phyloP scores from a whole-genome alignment of 345 rosid species.

The Corchorus capsularis region DNA sequence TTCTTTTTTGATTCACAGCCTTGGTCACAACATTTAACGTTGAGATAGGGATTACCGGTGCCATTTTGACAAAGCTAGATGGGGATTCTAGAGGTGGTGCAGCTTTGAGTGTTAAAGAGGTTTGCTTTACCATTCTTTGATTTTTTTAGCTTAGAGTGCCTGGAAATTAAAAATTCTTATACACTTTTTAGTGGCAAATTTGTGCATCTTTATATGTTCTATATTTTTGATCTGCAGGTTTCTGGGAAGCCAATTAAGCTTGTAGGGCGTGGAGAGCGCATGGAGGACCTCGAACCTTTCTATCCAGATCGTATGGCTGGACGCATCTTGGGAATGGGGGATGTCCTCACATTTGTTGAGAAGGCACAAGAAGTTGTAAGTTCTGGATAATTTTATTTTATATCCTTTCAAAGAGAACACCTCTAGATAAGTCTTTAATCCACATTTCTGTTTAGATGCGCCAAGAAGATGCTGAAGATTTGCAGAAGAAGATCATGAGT shows the following conservation, averaged over 20 bases:
- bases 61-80: conserved; percentile 96
- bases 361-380: conserved; percentile 97
- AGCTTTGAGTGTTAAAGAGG: conserved; percentile 98
- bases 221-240: conserved; percentile 48
- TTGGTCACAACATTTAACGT: conserved; percentile 92
- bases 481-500: conserved; percentile 97
- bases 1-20: conserved; percentile 48
- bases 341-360: conserved; percentile 94
- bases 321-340: conserved; percentile 97
- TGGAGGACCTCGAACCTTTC: conserved; percentile 99
- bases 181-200: conserved; percentile 18
- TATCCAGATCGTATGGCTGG: conserved; percentile 99
- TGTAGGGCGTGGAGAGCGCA: conserved; percentile 95
- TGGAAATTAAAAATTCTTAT: background rate
- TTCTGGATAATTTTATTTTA: conserved; percentile 20
- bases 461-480: conserved; percentile 96
- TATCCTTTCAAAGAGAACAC: conserved; percentile 6
- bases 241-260: conserved; percentile 97
- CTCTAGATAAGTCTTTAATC: conserved; percentile 23
- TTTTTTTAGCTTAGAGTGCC: background rate
- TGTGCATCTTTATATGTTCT: background rate
- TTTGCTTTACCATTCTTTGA: conserved; percentile 28
- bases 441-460: conserved; percentile 58
- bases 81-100: conserved; percentile 99
- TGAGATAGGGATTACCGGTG: conserved; percentile 99